Evolutionary conservation across 805 yeast species (phyloP).

Genomic region (Ogataea minuta): DNA sequence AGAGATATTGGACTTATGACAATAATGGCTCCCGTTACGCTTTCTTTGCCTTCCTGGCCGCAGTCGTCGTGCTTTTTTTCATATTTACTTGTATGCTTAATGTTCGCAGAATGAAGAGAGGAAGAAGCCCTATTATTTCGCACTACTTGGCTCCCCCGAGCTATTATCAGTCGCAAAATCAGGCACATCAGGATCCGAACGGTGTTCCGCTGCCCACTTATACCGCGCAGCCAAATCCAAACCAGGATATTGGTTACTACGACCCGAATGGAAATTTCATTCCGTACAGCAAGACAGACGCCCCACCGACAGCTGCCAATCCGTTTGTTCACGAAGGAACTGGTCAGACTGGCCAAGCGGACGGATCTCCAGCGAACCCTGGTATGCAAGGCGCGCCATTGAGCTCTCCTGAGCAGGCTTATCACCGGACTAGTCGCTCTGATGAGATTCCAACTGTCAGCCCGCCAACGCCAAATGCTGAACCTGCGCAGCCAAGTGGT

Average conservation of each 20-base stretch:
- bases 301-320: background rate
- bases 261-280: conserved; percentile 57
- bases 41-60: conserved; percentile 58
- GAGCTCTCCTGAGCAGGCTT: conserved; percentile 10
- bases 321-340: background rate
- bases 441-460: conserved; percentile 5
- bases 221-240: conserved; percentile 61
- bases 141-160: conserved; percentile 57
- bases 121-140: conserved; percentile 69
- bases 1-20: conserved; percentile 18
- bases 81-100: conserved; percentile 54
- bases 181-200: conserved; percentile 39
- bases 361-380: background rate
- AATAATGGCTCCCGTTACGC: conserved; percentile 54
- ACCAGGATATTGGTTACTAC: conserved; percentile 72
- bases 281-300: conserved; percentile 30
- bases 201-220: conserved; percentile 63
- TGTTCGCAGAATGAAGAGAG: conserved; percentile 46
- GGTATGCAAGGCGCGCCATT: conserved; percentile 12
- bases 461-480: conserved; percentile 2
- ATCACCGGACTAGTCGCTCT: conserved; percentile 16
- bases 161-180: conserved; percentile 60
- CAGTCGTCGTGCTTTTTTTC: conserved; percentile 45
- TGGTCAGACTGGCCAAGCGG: background rate
- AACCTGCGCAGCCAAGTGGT: conserved; percentile 3